phyloP scores from a whole-genome alignment of 2,329 filamentous ascomycete species.

The Falciphora oryzae region DNA sequence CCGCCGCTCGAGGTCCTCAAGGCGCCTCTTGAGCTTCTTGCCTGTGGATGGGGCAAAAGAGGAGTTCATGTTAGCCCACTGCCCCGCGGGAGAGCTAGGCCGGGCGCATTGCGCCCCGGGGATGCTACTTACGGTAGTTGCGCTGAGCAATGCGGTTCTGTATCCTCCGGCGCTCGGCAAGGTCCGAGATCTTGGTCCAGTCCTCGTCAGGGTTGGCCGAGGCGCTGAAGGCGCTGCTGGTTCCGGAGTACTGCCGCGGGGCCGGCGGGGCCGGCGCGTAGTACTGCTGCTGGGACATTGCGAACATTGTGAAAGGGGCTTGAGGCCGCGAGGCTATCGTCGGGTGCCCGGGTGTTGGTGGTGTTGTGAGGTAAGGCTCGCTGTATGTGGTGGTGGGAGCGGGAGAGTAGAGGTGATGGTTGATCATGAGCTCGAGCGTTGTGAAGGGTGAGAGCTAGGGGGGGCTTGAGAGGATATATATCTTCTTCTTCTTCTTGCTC shows the following conservation, averaged over 20 bases:
- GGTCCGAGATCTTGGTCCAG: constrained; percentile 98
- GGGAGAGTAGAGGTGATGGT: constrained; percentile 3
- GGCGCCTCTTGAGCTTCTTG: constrained; percentile 87
- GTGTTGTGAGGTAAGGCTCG: not conserved
- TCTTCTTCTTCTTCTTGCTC: not conserved
- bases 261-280: constrained; percentile 29
- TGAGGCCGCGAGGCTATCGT: constrained; percentile 3
- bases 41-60: constrained; percentile 39
- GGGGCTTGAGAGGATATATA: not conserved
- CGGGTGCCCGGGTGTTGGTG: constrained; percentile 2
- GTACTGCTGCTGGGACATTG: constrained; percentile 36
- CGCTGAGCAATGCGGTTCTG: constrained; percentile 97
- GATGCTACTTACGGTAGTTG: constrained; percentile 70
- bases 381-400: constrained; percentile 5
- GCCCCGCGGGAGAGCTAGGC: no score
- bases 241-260: constrained; percentile 67
- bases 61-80: constrained; percentile 7
- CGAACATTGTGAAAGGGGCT: constrained; percentile 30
- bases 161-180: constrained; percentile 88
- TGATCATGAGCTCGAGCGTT: constrained; percentile 6
- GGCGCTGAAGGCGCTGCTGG: constrained; percentile 90
- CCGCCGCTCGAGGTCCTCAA: constrained; percentile 78
- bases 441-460: not conserved
- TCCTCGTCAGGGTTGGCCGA: constrained; percentile 95
- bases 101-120: not conserved